Evolutionary conservation across 2,329 filamentous ascomycete genomes (phyloP).

Genomic region (Gnomoniopsis smithogilvyi): DNA sequence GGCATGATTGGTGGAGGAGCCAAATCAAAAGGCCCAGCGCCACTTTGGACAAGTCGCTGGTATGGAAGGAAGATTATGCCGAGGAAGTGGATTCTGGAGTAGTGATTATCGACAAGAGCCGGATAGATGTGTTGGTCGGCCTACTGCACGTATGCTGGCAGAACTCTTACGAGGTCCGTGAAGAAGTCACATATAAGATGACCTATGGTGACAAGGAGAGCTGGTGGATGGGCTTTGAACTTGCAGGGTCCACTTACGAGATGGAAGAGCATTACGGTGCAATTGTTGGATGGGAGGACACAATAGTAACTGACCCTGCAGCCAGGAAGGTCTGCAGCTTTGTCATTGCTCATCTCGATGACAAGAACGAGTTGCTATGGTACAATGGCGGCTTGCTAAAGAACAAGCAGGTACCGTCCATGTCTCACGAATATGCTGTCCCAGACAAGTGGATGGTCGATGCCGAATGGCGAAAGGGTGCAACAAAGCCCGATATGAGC

Average conservation of each 20-base stretch:
- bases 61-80: constrained; percentile 37
- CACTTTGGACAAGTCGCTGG: constrained; percentile 31
- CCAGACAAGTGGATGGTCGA: constrained; percentile 39
- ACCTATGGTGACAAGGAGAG: constrained; percentile 44
- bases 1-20: constrained; percentile 35
- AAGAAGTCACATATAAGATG: constrained; percentile 37
- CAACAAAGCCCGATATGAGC: constrained; percentile 31
- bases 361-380: constrained; percentile 35
- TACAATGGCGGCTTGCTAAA: constrained; percentile 41
- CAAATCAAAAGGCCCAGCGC: constrained; percentile 33
- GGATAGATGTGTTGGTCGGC: constrained; percentile 33
- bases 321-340: constrained; percentile 34
- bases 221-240: constrained; percentile 43
- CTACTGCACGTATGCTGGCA: constrained; percentile 43
- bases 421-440: constrained; percentile 28
- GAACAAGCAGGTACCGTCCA: constrained; percentile 31
- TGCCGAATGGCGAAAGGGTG: constrained; percentile 33
- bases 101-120: constrained; percentile 38
- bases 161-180: constrained; percentile 36
- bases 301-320: not conserved
- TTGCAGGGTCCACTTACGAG: constrained; percentile 33
- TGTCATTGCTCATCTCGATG: constrained; percentile 40
- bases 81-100: constrained; percentile 41
- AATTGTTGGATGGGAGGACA: constrained; percentile 34
- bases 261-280: constrained; percentile 40